Percentiles rank a stretch among this genome's conserved stretches.
phyloP scores from a whole-genome alignment of 208 protist species.

The Paratrypanosoma confusum region DNA sequence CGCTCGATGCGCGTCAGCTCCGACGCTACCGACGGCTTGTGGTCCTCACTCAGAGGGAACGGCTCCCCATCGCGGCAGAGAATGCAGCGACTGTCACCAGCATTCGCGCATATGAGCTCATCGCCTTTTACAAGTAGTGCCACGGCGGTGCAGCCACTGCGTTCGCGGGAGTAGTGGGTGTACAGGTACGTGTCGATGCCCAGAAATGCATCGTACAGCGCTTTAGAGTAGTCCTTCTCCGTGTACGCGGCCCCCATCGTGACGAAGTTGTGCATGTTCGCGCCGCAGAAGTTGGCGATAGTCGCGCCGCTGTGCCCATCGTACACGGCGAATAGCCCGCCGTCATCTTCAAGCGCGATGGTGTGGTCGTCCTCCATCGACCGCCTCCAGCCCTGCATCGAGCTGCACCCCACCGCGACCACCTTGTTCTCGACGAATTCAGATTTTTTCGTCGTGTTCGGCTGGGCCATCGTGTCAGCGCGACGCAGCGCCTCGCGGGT shows the following conservation, averaged over 20 bases:
- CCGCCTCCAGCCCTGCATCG: slow-evolving; percentile 86
- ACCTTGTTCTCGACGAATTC: slow-evolving; percentile 48
- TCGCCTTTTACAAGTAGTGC: slow-evolving; percentile 68
- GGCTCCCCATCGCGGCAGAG: slow-evolving; percentile 74
- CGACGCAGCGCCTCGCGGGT: slow-evolving; percentile 64
- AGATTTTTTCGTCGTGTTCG: slow-evolving; percentile 65
- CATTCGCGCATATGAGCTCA: slow-evolving; percentile 84
- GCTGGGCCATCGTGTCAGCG: slow-evolving; percentile 79
- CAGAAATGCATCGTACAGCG: slow-evolving; percentile 82
- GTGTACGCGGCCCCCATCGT: slow-evolving; percentile 41
- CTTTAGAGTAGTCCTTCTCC: slow-evolving; percentile 40
- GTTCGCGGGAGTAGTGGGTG: slow-evolving; percentile 27
- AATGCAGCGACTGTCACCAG: slow-evolving; percentile 87
- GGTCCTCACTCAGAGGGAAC: slow-evolving; percentile 87
- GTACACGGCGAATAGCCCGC: slow-evolving; percentile 85
- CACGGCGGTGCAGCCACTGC: slow-evolving; percentile 81
- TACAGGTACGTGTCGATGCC: slow-evolving; percentile 67
- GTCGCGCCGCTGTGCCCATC: slow-evolving; percentile 82
- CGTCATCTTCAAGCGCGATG: slow-evolving; percentile 43
- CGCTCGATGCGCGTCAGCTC: slow-evolving; percentile 85
- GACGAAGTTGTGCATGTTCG: slow-evolving; percentile 67
- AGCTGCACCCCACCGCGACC: slow-evolving; percentile 54
- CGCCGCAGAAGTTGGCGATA: slow-evolving; percentile 65
- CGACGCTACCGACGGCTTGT: slow-evolving; percentile 80
- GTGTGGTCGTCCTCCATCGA: slow-evolving; percentile 89